Percentiles rank a stretch among this genome's conserved stretches.
phyloP scores from a whole-genome alignment of 345 rosid species.

The Microthlaspi erraticum region DNA sequence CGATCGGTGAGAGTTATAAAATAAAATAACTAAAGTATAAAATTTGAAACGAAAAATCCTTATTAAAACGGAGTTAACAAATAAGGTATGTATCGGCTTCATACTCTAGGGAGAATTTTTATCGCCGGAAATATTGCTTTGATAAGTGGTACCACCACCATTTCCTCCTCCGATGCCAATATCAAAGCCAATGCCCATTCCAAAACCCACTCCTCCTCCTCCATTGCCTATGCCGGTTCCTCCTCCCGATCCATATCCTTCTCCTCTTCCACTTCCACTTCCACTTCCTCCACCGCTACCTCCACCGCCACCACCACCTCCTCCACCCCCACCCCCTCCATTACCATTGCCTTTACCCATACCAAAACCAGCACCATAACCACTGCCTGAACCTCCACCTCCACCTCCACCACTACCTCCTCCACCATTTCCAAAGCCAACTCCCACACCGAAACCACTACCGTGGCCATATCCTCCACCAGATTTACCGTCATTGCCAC shows the following conservation, averaged over 20 bases:
- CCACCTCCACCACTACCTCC: constrained; percentile 43
- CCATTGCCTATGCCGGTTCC: constrained; percentile 46
- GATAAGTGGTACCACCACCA: constrained; percentile 40
- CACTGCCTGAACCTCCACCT: constrained; percentile 42
- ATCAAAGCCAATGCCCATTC: constrained; percentile 45
- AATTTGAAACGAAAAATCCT: constrained; percentile 12
- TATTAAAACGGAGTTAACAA: constrained; percentile 17
- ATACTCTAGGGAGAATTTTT: constrained; percentile 30
- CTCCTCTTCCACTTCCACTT: constrained; percentile 41
- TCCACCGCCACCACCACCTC: background rate
- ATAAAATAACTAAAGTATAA: constrained; percentile 12
- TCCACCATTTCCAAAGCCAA: constrained; percentile 29
- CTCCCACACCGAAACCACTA: constrained; percentile 32
- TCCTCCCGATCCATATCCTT: constrained; percentile 44
- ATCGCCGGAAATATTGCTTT: constrained; percentile 31
- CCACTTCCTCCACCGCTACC: constrained; percentile 35
- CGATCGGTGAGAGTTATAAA: constrained; percentile 21
- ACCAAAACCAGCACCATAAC: constrained; percentile 42
- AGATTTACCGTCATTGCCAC: too few species aligned
- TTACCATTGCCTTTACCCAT: constrained; percentile 37
- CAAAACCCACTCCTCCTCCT: constrained; percentile 42
- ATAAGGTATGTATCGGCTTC: constrained; percentile 1
- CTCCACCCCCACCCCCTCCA: constrained; percentile 35
- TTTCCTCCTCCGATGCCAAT: constrained; percentile 45
- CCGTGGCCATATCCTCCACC: constrained; percentile 35